Evolutionary conservation across 2,329 filamentous ascomycete species (phyloP), one percentile per base, ranked within the genome.

Genomic region (Plenodomus biglobosus): DNA sequence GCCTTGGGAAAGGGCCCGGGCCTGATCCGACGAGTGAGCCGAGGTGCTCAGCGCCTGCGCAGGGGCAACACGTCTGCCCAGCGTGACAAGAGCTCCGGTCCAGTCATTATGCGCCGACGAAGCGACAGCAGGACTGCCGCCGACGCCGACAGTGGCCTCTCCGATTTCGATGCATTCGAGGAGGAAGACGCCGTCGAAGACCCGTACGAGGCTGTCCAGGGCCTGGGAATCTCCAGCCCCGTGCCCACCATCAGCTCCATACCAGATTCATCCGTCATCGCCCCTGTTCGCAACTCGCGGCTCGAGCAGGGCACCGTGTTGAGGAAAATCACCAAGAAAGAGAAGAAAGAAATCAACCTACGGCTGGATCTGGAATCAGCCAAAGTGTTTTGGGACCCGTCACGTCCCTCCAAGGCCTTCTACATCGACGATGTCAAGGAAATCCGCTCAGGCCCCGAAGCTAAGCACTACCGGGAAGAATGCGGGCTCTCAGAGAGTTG

Each of bases 341-440:
- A 83, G 70, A 85, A 80, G 59, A 85, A 86, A 55, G 77, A 80
- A 45, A 90, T 94, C 67, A 82, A 81, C 20, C 84, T 96, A 61
- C 83, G 86, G 43, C 83, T 97, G 19, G 90, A 97, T 62, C 80
- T 87, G 19, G 87, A 92, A 64, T 83, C 87, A 1, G 92, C 88
- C 52, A 94, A 91, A 71, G 88, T 99, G 19, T 87, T 82, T 20
- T 97, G 92, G 92, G 88, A 95, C 70, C 82, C 85, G 39, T 83
- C 81, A 8, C 85, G 89, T 30, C 85, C 88, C 1, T 83, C 85
- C 19, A 97, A 96, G 70, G 85, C 84, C 44, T 87, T 99, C 56
- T 95, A 95, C 70, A 89, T 99, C 54, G 94, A 99, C 64, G 91
- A 97, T 69, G 92, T 99, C 63, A 87, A 89, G 64, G 91, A 96